These are phyloP conservation scores for Blastocystis sp. DNA, from an alignment of 352 stramenopile species.

Conservation along the genomic window DNA sequence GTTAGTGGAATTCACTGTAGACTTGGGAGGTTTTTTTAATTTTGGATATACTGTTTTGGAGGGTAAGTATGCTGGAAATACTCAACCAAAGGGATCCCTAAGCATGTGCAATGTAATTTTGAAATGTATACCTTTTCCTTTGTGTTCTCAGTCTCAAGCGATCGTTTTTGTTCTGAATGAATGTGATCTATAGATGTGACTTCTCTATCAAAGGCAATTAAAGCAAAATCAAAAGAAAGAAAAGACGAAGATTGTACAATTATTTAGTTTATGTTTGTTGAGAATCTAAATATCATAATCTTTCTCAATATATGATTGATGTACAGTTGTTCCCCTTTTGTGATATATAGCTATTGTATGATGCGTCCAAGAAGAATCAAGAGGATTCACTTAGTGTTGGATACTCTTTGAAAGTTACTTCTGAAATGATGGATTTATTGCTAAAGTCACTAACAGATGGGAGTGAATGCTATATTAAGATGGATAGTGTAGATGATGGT, in stretches of 20 bases:
- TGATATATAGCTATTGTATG: background rate
- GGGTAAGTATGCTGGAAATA: background rate
- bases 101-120: background rate
- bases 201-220: background rate
- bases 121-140: background rate
- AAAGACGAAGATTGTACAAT: background rate
- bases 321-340: background rate
- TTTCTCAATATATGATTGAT: background rate
- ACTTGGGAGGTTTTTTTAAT: background rate
- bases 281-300: no score
- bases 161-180: background rate
- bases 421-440: constrained; percentile 1
- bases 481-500: background rate
- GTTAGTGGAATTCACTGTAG: background rate
- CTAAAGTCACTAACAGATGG: background rate
- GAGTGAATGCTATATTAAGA: constrained; percentile 23
- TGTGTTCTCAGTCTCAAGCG: background rate
- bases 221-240: background rate
- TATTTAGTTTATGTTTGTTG: background rate
- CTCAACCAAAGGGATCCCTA: background rate
- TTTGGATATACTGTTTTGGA: background rate
- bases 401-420: background rate
- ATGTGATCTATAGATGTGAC: background rate
- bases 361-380: background rate
- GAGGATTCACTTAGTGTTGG: background rate